Conservation (phyloP, 2,329 filamentous ascomycete species). For the Penicillium frequentans region DNA sequence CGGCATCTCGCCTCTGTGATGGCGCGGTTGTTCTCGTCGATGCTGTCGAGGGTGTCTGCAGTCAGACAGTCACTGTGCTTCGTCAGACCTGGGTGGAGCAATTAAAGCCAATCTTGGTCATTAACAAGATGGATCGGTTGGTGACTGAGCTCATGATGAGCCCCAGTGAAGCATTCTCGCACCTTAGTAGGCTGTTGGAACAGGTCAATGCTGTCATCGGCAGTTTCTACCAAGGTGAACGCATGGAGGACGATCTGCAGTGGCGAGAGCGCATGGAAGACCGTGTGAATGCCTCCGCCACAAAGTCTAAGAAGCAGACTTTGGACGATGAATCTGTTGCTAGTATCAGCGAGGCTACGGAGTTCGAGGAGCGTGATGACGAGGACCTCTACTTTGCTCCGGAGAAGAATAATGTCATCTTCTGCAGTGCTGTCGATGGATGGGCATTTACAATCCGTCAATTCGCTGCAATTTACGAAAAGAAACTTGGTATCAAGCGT, state of each 20-base stretch:
- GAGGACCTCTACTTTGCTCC: slow-evolving; percentile 98
- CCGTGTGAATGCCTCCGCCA: slow-evolving; percentile 69
- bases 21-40: slow-evolving; percentile 93
- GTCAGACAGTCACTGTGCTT: slow-evolving; percentile 95
- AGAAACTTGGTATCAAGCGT: slow-evolving; percentile 93
- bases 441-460: slow-evolving; percentile 98
- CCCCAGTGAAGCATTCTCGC: slow-evolving; percentile 81
- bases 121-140: slow-evolving; percentile 97
- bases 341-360: slow-evolving; percentile 50
- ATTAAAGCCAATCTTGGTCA: slow-evolving; percentile 87
- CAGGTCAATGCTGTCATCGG: slow-evolving; percentile 97
- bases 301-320: slow-evolving; percentile 41
- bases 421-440: slow-evolving; percentile 95
- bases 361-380: slow-evolving; percentile 88
- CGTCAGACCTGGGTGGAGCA: slow-evolving; percentile 95
- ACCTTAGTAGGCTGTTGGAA: slow-evolving; percentile 85
- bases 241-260: slow-evolving; percentile 96
- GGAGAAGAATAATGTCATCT: slow-evolving; percentile 98
- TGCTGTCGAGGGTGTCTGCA: slow-evolving; percentile 96
- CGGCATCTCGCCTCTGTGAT: slow-evolving; percentile 89
- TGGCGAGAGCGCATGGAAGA: slow-evolving; percentile 95
- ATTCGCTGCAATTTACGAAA: slow-evolving; percentile 90
- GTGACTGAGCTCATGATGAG: slow-evolving; percentile 95
- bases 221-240: slow-evolving; percentile 95
- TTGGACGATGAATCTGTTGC: slow-evolving; percentile 50